These are phyloP conservation scores for Suillus plorans DNA, from an alignment of 768 basidiomycete species.

Conservation along the genomic window DNA sequence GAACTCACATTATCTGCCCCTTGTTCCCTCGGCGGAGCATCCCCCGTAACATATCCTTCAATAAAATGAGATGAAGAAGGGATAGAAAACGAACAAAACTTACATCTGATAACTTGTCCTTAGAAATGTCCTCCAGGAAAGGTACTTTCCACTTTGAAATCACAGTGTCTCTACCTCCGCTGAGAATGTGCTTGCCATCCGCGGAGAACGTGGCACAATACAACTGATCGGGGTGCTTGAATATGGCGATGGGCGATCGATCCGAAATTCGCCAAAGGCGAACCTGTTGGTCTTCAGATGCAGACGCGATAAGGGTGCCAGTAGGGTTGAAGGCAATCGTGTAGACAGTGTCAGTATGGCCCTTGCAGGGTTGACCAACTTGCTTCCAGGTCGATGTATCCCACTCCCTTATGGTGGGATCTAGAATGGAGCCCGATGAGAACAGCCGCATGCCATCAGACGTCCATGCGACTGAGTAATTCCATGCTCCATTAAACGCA, in stretches of 20 bases:
- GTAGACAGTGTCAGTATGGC: neutral
- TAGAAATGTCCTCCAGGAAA: neutral
- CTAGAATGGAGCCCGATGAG: rapidly evolving
- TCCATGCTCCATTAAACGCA: neutral
- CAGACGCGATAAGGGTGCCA: neutral
- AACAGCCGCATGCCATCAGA: neutral
- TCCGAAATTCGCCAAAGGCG: neutral
- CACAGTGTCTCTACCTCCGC: neutral
- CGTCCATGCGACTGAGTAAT: neutral
- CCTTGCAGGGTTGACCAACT: neutral
- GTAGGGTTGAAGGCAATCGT: neutral
- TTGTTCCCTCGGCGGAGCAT: neutral
- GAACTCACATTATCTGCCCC: neutral
- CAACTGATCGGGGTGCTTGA: neutral
- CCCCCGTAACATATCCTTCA: neutral
- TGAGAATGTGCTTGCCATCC: neutral
- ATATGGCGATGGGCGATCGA: neutral
- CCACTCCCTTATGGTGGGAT: neutral
- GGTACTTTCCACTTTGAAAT: neutral
- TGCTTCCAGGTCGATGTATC: neutral
- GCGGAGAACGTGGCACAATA: neutral
- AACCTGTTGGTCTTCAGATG: neutral
- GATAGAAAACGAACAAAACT: neutral
- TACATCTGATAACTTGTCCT: neutral
- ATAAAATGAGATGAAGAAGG: neutral